A percentile compares a stretch with the other conserved stretches of the same genome.
phyloP scores from a whole-genome alignment of 2,329 filamentous ascomycete genomes.

The Alternaria consortialis region DNA sequence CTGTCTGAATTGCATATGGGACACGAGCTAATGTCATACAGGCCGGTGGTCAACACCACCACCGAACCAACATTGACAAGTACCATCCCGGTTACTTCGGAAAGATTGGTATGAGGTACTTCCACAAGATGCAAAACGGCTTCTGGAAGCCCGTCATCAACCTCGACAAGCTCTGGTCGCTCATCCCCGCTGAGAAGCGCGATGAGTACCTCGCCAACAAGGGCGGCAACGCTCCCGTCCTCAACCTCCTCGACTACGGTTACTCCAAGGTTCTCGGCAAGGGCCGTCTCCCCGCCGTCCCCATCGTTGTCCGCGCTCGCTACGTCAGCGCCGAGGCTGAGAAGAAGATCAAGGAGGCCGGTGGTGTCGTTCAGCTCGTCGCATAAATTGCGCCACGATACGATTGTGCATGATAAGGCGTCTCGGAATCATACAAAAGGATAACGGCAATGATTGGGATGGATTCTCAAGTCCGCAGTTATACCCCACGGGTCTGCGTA shows the following conservation, averaged over 20 bases:
- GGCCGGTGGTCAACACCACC: slow-evolving; percentile 98
- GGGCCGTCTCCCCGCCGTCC: slow-evolving; percentile 92
- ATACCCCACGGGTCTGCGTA: slow-evolving; percentile 30
- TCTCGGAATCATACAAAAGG: slow-evolving; percentile 33
- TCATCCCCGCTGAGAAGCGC: slow-evolving; percentile 91
- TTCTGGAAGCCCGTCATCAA: slow-evolving; percentile 99
- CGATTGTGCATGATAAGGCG: slow-evolving; percentile 38
- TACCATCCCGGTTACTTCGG: slow-evolving; percentile 99
- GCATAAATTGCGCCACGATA: slow-evolving; percentile 65
- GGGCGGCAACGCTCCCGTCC: slow-evolving; percentile 92
- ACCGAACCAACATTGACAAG: slow-evolving; percentile 91
- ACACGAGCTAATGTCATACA: too few species aligned
- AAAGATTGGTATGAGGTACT: slow-evolving; percentile 66
- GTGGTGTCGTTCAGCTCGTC: slow-evolving; percentile 94
- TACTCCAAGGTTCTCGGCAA: slow-evolving; percentile 99
- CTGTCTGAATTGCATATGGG: not conserved
- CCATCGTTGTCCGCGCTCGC: slow-evolving; percentile 91
- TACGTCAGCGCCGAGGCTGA: slow-evolving; percentile 97
- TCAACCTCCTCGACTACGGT: slow-evolving; percentile 95
- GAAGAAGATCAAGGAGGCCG: slow-evolving; percentile 98
- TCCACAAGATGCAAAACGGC: slow-evolving; percentile 95
- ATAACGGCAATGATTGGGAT: slow-evolving; percentile 34
- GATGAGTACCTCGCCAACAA: slow-evolving; percentile 88
- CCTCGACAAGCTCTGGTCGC: slow-evolving; percentile 98
- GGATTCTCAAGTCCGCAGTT: slow-evolving; percentile 41